Base-by-base conservation (phyloP, 1,139 yeast species). In the Spathaspora sp. region DNA sequence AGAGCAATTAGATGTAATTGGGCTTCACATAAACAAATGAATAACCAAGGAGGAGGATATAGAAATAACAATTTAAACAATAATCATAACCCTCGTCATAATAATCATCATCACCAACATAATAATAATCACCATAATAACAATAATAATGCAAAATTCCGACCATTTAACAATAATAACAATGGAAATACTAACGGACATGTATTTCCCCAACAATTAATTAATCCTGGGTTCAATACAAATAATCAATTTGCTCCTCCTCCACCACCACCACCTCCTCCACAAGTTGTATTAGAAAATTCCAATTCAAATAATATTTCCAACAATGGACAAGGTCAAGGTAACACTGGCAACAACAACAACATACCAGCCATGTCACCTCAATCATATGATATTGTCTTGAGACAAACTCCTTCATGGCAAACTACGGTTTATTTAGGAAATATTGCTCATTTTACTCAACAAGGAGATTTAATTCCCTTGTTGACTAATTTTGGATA, bases 351-450 rank as follows among this genome's bases (percentile, higher is more conserved):
- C 24, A 41, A 23, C 20, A 46, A 43, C 27, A 43, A 17, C 47
- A 50, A 56, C 29, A 57, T 65, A 10, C 67, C 70, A 5, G 64
- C 67, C 51, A 62, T 70, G 66, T 64, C 76, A 2, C 84, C 84
- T 7, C 84, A 79, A 55, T 76, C 80, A 38, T 87, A 81, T 59
- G 95, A 87, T 44, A 72, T 80, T 46, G 86, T 88, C 42, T 70
- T 86, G 52, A 78, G 88, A 65, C 90, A 86, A 65, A 75, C 93
- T 4, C 95, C 95, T 38, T 76, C 78, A 44, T 85, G 89, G 89
- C 88, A 87, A 64, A 83, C 93, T n/a, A 89, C 96, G 2, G 95
- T 89, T 16, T 89, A 89, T 62, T 72, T 89, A 51, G 97, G 97
- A 37, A 89, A 89, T 62, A 76, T 89, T 56, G 85, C 95, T 27